These are phyloP conservation scores for Trypanosoma caninum DNA, from an alignment of 208 protist genomes.

Conservation along the genomic window DNA sequence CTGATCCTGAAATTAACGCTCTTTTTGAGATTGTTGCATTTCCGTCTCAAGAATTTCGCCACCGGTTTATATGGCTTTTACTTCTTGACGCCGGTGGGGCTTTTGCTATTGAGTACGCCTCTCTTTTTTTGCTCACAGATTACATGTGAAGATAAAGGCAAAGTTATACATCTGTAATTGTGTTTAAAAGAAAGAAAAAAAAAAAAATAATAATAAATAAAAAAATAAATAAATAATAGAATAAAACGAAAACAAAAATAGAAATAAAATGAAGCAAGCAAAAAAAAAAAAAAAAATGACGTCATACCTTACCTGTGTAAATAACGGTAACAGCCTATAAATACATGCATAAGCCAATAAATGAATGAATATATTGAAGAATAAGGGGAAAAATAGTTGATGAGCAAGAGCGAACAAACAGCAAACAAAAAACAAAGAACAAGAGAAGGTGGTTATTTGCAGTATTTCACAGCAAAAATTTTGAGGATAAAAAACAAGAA, in stretches of 20 bases:
- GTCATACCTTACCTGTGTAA: too few relatives aligned
- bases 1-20: constrained; percentile 72
- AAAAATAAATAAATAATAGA: neutral
- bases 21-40: constrained; percentile 89
- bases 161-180: too few relatives aligned
- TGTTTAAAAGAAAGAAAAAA: neutral
- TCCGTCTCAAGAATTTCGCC: constrained; percentile 70
- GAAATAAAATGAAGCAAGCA: too few relatives aligned
- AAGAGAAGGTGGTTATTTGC: too few relatives aligned
- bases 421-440: too few relatives aligned
- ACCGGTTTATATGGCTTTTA: constrained; percentile 72
- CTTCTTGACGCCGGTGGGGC: constrained; percentile 63
- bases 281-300: too few relatives aligned
- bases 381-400: neutral
- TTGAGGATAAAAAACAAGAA: too few relatives aligned
- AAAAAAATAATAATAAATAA: neutral
- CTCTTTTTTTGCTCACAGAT: constrained; percentile 75
- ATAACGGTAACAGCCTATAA: neutral
- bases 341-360: neutral
- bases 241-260: neutral
- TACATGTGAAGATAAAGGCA: neutral
- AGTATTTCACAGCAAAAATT: too few relatives aligned
- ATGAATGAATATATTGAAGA: neutral
- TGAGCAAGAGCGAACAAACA: too few relatives aligned
- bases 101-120: constrained; percentile 74